Base-by-base conservation (phyloP, 2,329 filamentous ascomycete species). In the Microcera coccophila region DNA sequence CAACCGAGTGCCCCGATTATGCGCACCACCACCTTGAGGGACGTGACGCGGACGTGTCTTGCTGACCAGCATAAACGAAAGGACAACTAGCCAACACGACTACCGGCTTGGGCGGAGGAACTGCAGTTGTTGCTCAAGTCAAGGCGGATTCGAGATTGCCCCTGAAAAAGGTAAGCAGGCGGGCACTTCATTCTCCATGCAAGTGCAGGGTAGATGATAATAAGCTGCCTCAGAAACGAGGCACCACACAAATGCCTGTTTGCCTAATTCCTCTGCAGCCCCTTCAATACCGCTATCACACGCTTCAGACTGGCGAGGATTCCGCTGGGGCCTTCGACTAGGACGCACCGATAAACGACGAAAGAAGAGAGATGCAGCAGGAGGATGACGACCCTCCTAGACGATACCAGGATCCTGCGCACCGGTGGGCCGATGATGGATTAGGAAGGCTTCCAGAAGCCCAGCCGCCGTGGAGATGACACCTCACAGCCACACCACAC, bases 401-500 rank as follows among this genome's bases (percentile, higher is more conserved):
- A 14, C 24, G 24, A 28, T 28, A 14, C 24, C n/a, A n/a, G n/a
- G n/a, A n/a, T n/a, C n/a, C n/a, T n/a, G n/a, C n/a, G n/a, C n/a
- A n/a, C n/a, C 36, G 33, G 22, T 19, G 37, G 17, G 24, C 20
- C 26, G 36, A 36, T n/a, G 47, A 42, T 46, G 39, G 41, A 49
- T 50, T 17, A 48, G 47, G 55, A 53, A 58, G 43, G 51, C 46
- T 58, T 58, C 55, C 47, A 48, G 55, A 58, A 58, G 42, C 28
- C 39, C 37, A 34, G 38, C 39, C 41, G 29, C 24, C 9, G 24
- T 14, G 24, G 24, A 28, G n/a, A n/a, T 28, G 9, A 9, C 14
- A 9, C 24, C 24, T 14, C 29, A 32, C 11, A n/a, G 8, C 29
- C 8, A 8, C 8, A n/a, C 15, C 15, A 7, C n/a, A 14, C 8